These are phyloP conservation scores for Tuber microsphaerosporum DNA, from an alignment of 495 filamentous ascomycete species.

Conservation along the genomic window DNA sequence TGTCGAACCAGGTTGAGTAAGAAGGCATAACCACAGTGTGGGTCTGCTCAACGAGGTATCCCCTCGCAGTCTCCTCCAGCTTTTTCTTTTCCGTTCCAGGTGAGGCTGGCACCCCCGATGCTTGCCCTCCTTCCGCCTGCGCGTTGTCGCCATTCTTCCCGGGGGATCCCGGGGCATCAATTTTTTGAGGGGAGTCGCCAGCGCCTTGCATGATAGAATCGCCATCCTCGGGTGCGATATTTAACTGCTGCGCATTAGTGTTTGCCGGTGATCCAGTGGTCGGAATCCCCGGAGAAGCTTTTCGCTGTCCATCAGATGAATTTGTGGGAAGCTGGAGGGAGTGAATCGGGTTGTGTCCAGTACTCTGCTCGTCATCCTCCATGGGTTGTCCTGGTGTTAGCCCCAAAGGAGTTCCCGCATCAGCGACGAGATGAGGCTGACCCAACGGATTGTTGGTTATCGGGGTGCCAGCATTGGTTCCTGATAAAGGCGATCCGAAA, in stretches of 20 bases:
- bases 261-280: slow-evolving; percentile 24
- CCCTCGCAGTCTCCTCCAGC: slow-evolving; percentile 73
- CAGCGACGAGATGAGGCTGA: slow-evolving; percentile 28
- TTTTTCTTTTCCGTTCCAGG: slow-evolving; percentile 56
- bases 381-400: slow-evolving; percentile 33
- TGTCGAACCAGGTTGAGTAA: slow-evolving; percentile 97
- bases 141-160: slow-evolving; percentile 30
- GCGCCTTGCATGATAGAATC: slow-evolving; percentile 41
- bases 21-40: slow-evolving; percentile 91
- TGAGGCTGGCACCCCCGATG: slow-evolving; percentile 25
- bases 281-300: slow-evolving; percentile 22
- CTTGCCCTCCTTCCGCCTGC: slow-evolving; percentile 13
- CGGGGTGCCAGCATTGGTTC: slow-evolving; percentile 32
- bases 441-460: slow-evolving; percentile 23
- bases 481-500: slow-evolving; percentile 37
- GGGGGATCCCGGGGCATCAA: slow-evolving; percentile 17
- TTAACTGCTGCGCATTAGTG: slow-evolving; percentile 21
- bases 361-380: slow-evolving; percentile 37
- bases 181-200: slow-evolving; percentile 30
- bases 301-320: slow-evolving; percentile 18
- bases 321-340: slow-evolving; percentile 17
- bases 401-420: slow-evolving; percentile 27
- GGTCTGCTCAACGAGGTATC: slow-evolving; percentile 84
- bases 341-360: slow-evolving; percentile 27
- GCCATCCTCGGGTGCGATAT: slow-evolving; percentile 35